A percentile compares a stretch with the other conserved stretches of the same genome.
Evolutionary conservation across 257 asterid genomes (phyloP).

Genomic region (Solanum verrucosum): DNA sequence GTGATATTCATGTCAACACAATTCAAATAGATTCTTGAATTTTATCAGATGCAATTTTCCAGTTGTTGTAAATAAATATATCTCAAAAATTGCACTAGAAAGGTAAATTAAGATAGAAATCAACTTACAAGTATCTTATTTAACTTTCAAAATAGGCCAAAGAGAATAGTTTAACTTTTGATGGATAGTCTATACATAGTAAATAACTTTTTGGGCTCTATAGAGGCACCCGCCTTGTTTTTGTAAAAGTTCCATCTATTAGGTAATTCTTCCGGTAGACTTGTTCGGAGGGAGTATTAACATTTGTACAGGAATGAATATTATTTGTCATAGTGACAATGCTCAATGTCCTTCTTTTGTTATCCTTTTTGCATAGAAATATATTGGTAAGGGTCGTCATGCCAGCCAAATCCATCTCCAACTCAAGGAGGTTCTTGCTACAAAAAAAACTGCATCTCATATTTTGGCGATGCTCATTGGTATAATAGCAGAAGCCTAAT

Average conservation of each 20-base stretch:
- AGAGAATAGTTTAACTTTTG: too few relatives aligned
- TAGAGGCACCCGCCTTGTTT: background rate
- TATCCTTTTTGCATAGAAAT: background rate
- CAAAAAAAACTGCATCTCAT: background rate
- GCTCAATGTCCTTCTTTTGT: background rate
- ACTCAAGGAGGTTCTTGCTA: background rate
- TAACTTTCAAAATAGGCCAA: too few relatives aligned
- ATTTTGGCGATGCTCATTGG: background rate
- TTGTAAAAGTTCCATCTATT: background rate
- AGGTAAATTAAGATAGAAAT: too few relatives aligned
- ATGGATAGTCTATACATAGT: too few relatives aligned
- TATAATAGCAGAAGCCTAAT: background rate
- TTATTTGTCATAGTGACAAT: background rate
- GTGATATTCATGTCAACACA: too few relatives aligned
- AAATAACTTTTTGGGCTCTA: too few relatives aligned
- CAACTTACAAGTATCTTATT: too few relatives aligned
- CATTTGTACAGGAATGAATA: background rate
- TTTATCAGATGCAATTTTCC: too few relatives aligned
- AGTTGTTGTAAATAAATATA: too few relatives aligned
- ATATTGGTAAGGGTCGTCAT: background rate
- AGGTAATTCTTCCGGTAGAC: background rate
- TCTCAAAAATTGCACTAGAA: too few relatives aligned
- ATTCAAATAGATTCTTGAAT: too few relatives aligned
- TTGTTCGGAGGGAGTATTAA: background rate
- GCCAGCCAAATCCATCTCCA: background rate